Evolutionary conservation across 345 rosid species (phyloP), one percentile per base, ranked within the genome.

Genomic region (Litchi chinensis): DNA sequence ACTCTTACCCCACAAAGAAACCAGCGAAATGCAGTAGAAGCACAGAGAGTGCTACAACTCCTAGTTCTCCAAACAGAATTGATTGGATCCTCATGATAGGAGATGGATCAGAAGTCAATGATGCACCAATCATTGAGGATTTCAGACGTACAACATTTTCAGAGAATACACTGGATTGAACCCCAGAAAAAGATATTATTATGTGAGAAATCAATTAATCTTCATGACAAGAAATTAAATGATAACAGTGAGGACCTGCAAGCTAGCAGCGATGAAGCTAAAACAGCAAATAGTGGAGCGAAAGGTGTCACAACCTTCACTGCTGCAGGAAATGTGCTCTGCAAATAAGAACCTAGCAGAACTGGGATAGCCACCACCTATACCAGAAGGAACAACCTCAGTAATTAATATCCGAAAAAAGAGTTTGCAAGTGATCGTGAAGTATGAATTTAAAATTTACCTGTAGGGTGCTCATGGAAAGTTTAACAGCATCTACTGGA

Each of bases 381-480:
- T 10, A 64, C 9, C 74, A 76, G 10, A 71, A 70, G 74, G 39
- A 21, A 74, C 19, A 37, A 40, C n/a, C 18, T 60, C 43, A 48
- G 52, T 32, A 57, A 72, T 64, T 40, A 57, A 74, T 57, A 50
- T 24, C 18, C 21, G 37, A 37, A 56, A 65, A 4, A 63, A 75
- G 9, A 22, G 76, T 32, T 48, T 39, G n/a, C 1, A 24, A 28
- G n/a, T 76, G 10, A 50, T 19, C 16, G 28, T 26, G 1, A 12
- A 75, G 43, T 28, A 15, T 10, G 19, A 5, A 5, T 3, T 37
- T 3, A 21, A 39, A 13, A 22, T n/a, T 54, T 75, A 89, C 92
- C 89, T 90, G 91, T 71, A 91, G 76, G 76, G 95, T 90, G 88
- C 93, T 91, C 76, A 91, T 50, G 21, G 91, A 91, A 72, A 91